These are phyloP conservation scores for Diaporthe aspalathi DNA, from an alignment of 2,329 filamentous ascomycete species.

Conservation along the genomic window DNA sequence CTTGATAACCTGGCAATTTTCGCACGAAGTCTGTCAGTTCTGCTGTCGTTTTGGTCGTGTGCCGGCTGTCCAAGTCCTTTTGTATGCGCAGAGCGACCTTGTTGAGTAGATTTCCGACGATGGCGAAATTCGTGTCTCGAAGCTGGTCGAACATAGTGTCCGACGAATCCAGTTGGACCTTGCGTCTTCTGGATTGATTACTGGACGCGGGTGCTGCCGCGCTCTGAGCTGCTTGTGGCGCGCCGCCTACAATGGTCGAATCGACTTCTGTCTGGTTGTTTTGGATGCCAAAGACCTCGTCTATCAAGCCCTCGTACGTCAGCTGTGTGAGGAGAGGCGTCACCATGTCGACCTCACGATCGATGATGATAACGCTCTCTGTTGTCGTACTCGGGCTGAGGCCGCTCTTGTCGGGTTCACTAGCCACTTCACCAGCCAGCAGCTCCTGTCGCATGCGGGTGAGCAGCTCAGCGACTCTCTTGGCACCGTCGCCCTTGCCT, in stretches of 20 bases:
- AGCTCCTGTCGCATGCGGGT: conserved; percentile 92
- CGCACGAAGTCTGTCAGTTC: conserved; percentile 96
- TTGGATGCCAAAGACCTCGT: conserved; percentile 91
- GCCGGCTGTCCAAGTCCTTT: conserved; percentile 87
- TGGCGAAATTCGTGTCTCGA: conserved; percentile 93
- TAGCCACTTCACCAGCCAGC: conserved; percentile 79
- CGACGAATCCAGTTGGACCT: conserved; percentile 87
- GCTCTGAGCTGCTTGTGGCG: conserved; percentile 66
- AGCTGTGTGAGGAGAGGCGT: conserved; percentile 93
- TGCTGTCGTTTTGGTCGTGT: conserved; percentile 86
- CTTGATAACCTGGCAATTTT: conserved; percentile 90
- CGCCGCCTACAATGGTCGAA: conserved; percentile 85
- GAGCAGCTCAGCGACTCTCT: conserved; percentile 86
- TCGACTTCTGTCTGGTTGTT: conserved; percentile 95
- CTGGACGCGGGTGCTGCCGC: conserved; percentile 65
- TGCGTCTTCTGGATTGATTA: conserved; percentile 78
- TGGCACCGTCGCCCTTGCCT: conserved; percentile 95
- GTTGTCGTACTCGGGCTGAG: conserved; percentile 87
- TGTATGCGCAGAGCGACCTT: conserved; percentile 89
- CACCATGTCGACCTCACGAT: conserved; percentile 93
- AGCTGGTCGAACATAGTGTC: conserved; percentile 91
- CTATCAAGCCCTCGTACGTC: conserved; percentile 95
- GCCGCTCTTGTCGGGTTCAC: conserved; percentile 70
- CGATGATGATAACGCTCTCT: conserved; percentile 93
- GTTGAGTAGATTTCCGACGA: conserved; percentile 89